These are phyloP conservation scores for Stephania cephalantha DNA, from an alignment of 164 flowering plant genomes.

Conservation along the genomic window DNA sequence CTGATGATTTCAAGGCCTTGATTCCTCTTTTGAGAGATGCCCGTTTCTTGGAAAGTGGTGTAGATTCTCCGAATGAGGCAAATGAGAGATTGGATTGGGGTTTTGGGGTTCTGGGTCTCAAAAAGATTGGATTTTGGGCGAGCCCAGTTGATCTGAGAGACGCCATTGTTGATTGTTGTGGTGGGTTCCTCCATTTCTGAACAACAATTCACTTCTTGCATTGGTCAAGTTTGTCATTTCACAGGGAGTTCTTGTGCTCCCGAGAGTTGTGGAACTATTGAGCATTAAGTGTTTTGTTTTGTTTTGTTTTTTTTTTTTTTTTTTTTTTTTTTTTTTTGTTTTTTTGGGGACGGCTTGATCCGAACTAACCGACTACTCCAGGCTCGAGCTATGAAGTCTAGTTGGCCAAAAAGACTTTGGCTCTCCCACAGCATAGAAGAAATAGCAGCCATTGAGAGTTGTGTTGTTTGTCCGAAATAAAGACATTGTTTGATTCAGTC, in stretches of 20 bases:
- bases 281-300: too few relatives aligned
- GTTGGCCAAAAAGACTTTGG: too few relatives aligned
- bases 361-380: too few relatives aligned
- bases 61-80: conserved; percentile 2
- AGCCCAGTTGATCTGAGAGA: conserved; percentile 18
- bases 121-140: conserved; percentile 1
- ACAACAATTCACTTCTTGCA: background rate
- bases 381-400: too few relatives aligned
- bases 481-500: too few relatives aligned
- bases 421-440: too few relatives aligned
- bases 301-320: too few relatives aligned
- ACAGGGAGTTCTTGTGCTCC: background rate
- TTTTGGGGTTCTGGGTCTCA: background rate
- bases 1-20: conserved; percentile 19
- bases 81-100: conserved; percentile 7
- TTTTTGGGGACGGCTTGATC: too few relatives aligned
- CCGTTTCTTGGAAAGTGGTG: conserved; percentile 12
- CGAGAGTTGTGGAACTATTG: too few relatives aligned
- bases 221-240: background rate
- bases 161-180: conserved; percentile 10
- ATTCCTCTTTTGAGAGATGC: conserved; percentile 9
- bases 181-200: background rate
- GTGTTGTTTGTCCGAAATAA: too few relatives aligned
- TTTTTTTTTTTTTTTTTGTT: too few relatives aligned
- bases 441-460: too few relatives aligned